phyloP scores from a whole-genome alignment of 371 early-diverging fungal species.

The Saksenaea oblongispora region DNA sequence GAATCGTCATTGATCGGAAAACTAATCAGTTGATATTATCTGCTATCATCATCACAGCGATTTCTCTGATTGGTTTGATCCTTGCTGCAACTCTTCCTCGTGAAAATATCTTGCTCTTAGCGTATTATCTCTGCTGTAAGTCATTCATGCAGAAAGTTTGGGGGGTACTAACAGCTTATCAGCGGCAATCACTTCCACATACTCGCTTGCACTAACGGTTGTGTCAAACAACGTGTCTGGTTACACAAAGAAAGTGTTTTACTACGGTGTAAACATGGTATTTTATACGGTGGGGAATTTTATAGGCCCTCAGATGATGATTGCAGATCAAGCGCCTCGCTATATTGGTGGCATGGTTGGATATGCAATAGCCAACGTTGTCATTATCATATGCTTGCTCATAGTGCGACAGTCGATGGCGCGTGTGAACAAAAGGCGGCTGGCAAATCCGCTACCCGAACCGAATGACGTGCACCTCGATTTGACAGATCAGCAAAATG shows the following conservation, averaged over 20 bases:
- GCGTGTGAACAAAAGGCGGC: slow-evolving; percentile 21
- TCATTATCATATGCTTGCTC: slow-evolving; percentile 15
- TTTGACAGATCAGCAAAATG: slow-evolving; percentile 37
- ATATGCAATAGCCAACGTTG: slow-evolving; percentile 14
- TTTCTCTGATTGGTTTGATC: slow-evolving; percentile 27
- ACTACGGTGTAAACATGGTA: background rate
- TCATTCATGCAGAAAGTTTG: background rate
- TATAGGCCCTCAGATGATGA: slow-evolving; percentile 18
- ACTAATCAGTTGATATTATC: slow-evolving; percentile 21
- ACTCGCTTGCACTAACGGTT: background rate
- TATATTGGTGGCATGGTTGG: slow-evolving; percentile 19
- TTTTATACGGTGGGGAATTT: slow-evolving; percentile 11
- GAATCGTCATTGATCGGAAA: slow-evolving; percentile 18
- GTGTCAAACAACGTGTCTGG: slow-evolving; percentile 11
- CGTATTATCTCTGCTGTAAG: slow-evolving; percentile 26
- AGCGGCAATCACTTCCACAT: background rate
- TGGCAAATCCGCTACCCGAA: slow-evolving; percentile 11
- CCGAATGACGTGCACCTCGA: slow-evolving; percentile 26
- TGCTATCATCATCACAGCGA: slow-evolving; percentile 14
- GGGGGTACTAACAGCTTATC: background rate
- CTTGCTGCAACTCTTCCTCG: slow-evolving; percentile 25
- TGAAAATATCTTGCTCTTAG: slow-evolving; percentile 23
- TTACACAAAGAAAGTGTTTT: slow-evolving; percentile 11
- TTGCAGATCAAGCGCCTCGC: slow-evolving; percentile 12
- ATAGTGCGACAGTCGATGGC: slow-evolving; percentile 17